Conservation (phyloP, 2,329 filamentous ascomycete species). For the Dactylonectria estremocensis region DNA sequence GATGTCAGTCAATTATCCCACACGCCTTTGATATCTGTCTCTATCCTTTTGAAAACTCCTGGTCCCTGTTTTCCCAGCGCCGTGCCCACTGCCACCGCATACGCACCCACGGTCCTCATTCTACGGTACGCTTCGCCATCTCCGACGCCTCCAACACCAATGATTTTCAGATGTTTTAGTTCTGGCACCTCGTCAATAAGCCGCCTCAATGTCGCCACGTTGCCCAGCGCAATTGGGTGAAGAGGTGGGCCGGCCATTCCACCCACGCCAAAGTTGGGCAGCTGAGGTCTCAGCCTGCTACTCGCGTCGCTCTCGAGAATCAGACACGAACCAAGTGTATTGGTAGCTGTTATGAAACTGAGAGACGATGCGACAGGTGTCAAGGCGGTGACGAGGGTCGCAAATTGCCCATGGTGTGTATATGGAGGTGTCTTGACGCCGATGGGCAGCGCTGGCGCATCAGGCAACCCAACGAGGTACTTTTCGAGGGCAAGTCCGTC, state of each 20-base stretch:
- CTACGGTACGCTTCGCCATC: slow-evolving; percentile 74
- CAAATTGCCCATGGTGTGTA: slow-evolving; percentile 78
- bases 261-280: slow-evolving; percentile 73
- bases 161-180: slow-evolving; percentile 71
- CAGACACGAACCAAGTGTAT: slow-evolving; percentile 79
- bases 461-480: slow-evolving; percentile 69
- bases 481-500: slow-evolving; percentile 62
- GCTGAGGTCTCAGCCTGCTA: slow-evolving; percentile 55
- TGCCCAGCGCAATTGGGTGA: slow-evolving; percentile 82
- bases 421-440: slow-evolving; percentile 86
- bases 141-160: slow-evolving; percentile 81
- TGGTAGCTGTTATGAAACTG: slow-evolving; percentile 81
- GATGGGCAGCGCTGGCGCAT: slow-evolving; percentile 55
- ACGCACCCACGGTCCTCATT: slow-evolving; percentile 78
- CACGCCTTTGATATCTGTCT: slow-evolving; percentile 38
- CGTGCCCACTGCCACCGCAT: slow-evolving; percentile 78
- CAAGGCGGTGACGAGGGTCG: slow-evolving; percentile 68
- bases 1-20: slow-evolving; percentile 32
- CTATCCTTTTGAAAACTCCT: slow-evolving; percentile 73
- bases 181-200: slow-evolving; percentile 67
- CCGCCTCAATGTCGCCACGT: slow-evolving; percentile 77
- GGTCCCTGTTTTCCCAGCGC: slow-evolving; percentile 76
- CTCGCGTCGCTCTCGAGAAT: slow-evolving; percentile 59
- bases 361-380: slow-evolving; percentile 54
- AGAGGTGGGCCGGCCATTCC: slow-evolving; percentile 81